Conservation (phyloP, 2,329 filamentous ascomycete genomes). For the Gliomastix tumulicola region DNA sequence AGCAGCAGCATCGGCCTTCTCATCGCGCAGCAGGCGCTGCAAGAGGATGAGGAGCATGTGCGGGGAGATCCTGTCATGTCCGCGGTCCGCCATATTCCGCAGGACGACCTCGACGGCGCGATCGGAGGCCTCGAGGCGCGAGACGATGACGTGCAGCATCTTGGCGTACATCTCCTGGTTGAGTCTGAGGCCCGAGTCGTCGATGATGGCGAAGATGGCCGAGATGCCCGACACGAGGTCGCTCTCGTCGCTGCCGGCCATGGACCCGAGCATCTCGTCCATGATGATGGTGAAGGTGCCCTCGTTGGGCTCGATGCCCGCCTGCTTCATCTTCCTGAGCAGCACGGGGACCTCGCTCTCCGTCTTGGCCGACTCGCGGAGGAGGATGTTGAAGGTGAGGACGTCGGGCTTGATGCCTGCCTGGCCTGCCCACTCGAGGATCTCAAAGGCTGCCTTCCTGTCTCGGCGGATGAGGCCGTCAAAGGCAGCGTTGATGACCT, state of each 20-base stretch:
- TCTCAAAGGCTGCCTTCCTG: slow-evolving; percentile 37
- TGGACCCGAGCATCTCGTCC: slow-evolving; percentile 43
- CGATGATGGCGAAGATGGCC: slow-evolving; percentile 47
- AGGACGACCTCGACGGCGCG: slow-evolving; percentile 54
- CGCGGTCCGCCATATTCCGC: slow-evolving; percentile 48
- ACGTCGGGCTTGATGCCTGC: slow-evolving; percentile 50
- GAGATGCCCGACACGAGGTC: slow-evolving; percentile 13
- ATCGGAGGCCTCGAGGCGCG: slow-evolving; percentile 26
- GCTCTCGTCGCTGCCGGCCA: slow-evolving; percentile 41
- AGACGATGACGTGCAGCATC: slow-evolving; percentile 50
- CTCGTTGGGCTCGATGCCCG: slow-evolving; percentile 51
- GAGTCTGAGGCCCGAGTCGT: slow-evolving; percentile 46
- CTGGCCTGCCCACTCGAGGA: slow-evolving; percentile 52
- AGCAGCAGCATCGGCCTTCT: slow-evolving; percentile 47
- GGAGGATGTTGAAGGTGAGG: slow-evolving; percentile 62
- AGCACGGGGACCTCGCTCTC: slow-evolving; percentile 35
- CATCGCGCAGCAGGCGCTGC: slow-evolving; percentile 55
- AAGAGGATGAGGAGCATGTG: slow-evolving; percentile 72
- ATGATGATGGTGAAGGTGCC: slow-evolving; percentile 70
- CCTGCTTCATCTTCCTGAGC: slow-evolving; percentile 50
- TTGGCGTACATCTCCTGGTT: slow-evolving; percentile 62
- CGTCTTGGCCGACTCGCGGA: slow-evolving; percentile 46
- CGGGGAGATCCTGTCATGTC: slow-evolving; percentile 41
- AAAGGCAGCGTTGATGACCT: slow-evolving; percentile 64
- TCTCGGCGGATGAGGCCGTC: slow-evolving; percentile 51